phyloP scores from a whole-genome alignment of 495 filamentous ascomycete genomes.

The Talaromyces borbonicus region DNA sequence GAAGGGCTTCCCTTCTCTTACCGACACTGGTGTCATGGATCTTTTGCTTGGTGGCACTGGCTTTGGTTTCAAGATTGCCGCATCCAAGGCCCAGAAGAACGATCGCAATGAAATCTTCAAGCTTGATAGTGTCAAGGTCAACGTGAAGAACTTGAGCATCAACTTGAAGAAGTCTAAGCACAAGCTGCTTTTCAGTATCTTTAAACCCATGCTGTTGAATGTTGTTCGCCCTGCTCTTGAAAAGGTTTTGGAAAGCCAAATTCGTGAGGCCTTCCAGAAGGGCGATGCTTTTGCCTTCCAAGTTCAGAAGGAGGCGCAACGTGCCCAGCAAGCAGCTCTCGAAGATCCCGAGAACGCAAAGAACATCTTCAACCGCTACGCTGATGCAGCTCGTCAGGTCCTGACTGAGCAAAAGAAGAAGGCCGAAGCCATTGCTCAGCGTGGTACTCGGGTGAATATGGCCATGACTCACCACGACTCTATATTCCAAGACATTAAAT shows the following conservation, averaged over 20 bases:
- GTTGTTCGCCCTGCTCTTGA: slow-evolving; percentile 73
- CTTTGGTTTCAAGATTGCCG: slow-evolving; percentile 83
- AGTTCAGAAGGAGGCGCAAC: slow-evolving; percentile 74
- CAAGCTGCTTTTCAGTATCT: slow-evolving; percentile 77
- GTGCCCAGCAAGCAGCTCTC: slow-evolving; percentile 54
- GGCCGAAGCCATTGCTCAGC: slow-evolving; percentile 39
- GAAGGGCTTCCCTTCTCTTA: slow-evolving; percentile 86
- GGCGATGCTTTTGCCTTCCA: slow-evolving; percentile 61
- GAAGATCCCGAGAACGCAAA: slow-evolving; percentile 65
- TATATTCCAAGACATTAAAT: slow-evolving; percentile 77
- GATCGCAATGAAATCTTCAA: slow-evolving; percentile 85
- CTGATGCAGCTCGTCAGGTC: slow-evolving; percentile 62
- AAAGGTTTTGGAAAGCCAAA: slow-evolving; percentile 76
- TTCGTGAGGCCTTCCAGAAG: slow-evolving; percentile 55
- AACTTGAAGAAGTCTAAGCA: slow-evolving; percentile 90
- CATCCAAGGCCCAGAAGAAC: slow-evolving; percentile 67
- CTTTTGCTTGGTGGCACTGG: slow-evolving; percentile 82
- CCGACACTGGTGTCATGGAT: slow-evolving; percentile 82
- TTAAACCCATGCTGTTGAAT: slow-evolving; percentile 82
- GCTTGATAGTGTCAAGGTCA: slow-evolving; percentile 77
- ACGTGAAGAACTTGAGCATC: slow-evolving; percentile 76
- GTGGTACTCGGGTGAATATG: slow-evolving; percentile 63
- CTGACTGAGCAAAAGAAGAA: slow-evolving; percentile 65
- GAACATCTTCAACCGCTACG: slow-evolving; percentile 83
- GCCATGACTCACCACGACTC: slow-evolving; percentile 83